A percentile compares a stretch with the other conserved stretches of the same genome.
These are phyloP conservation scores for Magnusiomyces ingens DNA, from an alignment of 1,139 yeast genomes.

Conservation along the genomic window DNA sequence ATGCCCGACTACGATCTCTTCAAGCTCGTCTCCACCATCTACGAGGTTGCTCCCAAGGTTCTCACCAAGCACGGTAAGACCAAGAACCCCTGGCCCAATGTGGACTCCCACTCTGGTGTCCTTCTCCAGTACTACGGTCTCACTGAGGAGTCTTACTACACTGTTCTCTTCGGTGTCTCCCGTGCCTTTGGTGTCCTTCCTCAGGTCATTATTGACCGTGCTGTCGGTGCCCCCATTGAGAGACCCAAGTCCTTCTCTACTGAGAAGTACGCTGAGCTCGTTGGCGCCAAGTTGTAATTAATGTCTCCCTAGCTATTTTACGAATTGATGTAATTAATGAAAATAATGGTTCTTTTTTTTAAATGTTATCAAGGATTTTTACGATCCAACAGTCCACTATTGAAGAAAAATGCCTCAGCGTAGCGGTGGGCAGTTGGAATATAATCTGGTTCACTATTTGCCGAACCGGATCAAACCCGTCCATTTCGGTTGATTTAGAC, in stretches of 20 bases:
- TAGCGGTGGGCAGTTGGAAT: no score
- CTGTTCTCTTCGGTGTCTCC: conserved; percentile 54
- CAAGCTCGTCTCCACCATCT: conserved; percentile 75
- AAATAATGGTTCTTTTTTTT: no score
- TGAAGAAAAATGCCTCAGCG: no score
- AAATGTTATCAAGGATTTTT: no score
- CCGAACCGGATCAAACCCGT: no score
- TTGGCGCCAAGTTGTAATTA: conserved; percentile 34
- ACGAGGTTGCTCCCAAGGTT: conserved; percentile 49
- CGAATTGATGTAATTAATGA: no score
- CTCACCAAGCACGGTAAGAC: conserved; percentile 54
- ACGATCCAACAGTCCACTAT: no score
- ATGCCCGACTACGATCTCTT: conserved; percentile 94
- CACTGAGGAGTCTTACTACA: conserved; percentile 48
- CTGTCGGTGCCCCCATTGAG: conserved; percentile 54
- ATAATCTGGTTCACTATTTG: no score
- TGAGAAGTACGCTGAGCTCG: conserved; percentile 40
- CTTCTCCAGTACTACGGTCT: conserved; percentile 54
- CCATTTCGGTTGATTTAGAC: no score
- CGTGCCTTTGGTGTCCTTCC: conserved; percentile 53
- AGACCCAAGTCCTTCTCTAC: conserved; percentile 52
- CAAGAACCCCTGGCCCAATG: conserved; percentile 60
- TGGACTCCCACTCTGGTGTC: conserved; percentile 54
- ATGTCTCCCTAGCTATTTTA: background rate
- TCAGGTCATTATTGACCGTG: conserved; percentile 56